These are phyloP conservation scores for Nitzschia palea DNA, from an alignment of 108 stramenopile species.

Conservation along the genomic window DNA sequence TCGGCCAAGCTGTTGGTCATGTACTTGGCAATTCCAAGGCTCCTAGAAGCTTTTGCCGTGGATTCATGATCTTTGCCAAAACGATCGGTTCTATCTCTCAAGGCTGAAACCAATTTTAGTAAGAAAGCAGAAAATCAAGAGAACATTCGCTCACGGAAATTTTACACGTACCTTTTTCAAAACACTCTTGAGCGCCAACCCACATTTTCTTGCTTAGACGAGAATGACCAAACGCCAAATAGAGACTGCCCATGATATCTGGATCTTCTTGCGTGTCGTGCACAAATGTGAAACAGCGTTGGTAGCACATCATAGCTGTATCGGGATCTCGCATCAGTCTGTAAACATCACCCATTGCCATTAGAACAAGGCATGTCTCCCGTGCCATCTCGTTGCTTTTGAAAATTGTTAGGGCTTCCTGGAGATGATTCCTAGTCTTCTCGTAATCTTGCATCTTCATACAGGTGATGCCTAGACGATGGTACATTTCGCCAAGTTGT, in stretches of 20 bases:
- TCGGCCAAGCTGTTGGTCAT: constrained; percentile 21
- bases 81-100: constrained; percentile 13
- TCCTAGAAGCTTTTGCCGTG: constrained; percentile 20
- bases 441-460: constrained; percentile 39
- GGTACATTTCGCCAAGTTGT: constrained; percentile 48
- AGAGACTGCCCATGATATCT: constrained; percentile 8
- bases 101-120: not conserved
- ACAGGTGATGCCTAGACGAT: constrained; percentile 45
- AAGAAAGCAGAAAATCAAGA: not conserved
- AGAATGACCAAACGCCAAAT: constrained; percentile 30
- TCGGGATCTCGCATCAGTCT: constrained; percentile 40
- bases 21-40: constrained; percentile 30
- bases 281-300: constrained; percentile 42
- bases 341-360: constrained; percentile 61
- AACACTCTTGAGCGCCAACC: constrained; percentile 1
- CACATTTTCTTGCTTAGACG: not conserved
- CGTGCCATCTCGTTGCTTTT: constrained; percentile 33
- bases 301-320: constrained; percentile 45
- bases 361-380: constrained; percentile 47
- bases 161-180: constrained; percentile 8
- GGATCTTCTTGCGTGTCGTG: constrained; percentile 7
- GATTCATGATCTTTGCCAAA: constrained; percentile 21
- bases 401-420: constrained; percentile 53
- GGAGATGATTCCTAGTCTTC: constrained; percentile 32
- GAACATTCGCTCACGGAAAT: not conserved